These are phyloP conservation scores for Termitomyces sp. DNA, from an alignment of 768 basidiomycete species.

Conservation along the genomic window DNA sequence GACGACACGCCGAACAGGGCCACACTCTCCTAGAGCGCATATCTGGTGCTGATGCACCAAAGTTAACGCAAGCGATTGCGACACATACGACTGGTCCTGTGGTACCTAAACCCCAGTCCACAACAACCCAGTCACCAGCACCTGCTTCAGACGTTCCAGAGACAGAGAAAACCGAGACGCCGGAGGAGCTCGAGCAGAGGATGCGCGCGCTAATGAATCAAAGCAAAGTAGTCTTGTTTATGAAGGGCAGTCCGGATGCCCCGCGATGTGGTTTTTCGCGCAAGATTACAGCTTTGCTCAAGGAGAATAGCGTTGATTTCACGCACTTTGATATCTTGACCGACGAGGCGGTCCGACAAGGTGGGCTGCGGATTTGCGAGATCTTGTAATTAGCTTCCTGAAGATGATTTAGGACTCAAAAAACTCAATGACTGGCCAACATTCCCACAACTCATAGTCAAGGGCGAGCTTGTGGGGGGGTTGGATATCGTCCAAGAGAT, in stretches of 20 bases:
- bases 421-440: slow-evolving; percentile 88
- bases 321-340: slow-evolving; percentile 77
- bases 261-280: slow-evolving; percentile 86
- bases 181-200: slow-evolving; percentile 62
- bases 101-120: slow-evolving; percentile 37
- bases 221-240: slow-evolving; percentile 77
- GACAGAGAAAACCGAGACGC: slow-evolving; percentile 38
- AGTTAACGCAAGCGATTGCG: slow-evolving; percentile 55
- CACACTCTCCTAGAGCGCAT: slow-evolving; percentile 80
- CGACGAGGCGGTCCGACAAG: slow-evolving; percentile 79
- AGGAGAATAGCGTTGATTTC: slow-evolving; percentile 60
- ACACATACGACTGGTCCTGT: slow-evolving; percentile 42
- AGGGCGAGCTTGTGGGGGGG: slow-evolving; percentile 93
- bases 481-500: slow-evolving; percentile 91
- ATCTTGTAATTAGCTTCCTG: background rate
- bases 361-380: slow-evolving; percentile 31
- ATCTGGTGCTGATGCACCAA: slow-evolving; percentile 70
- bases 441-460: slow-evolving; percentile 79
- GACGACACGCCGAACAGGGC: slow-evolving; percentile 46
- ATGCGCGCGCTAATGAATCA: slow-evolving; percentile 73
- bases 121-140: slow-evolving; percentile 39
- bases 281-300: slow-evolving; percentile 64
- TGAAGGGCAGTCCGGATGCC: slow-evolving; percentile 78
- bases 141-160: slow-evolving; percentile 17
- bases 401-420: slow-evolving; percentile 47